Evolutionary conservation across 2,329 filamentous ascomycete species (phyloP).

Genomic region (Dactylonectria macrodidyma): DNA sequence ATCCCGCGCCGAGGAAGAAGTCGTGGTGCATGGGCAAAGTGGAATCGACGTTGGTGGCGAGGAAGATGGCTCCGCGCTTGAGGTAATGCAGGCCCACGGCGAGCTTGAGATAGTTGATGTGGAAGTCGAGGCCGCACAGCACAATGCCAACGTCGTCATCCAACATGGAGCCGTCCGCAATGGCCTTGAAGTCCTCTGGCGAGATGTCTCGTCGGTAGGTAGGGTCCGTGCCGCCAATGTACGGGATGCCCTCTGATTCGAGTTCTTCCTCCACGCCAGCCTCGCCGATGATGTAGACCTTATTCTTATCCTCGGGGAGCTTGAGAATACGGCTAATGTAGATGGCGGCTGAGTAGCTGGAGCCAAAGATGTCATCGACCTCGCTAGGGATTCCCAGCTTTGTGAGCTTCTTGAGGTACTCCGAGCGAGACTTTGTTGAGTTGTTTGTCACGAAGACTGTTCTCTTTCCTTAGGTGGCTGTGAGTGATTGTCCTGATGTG

Average conservation of each 20-base stretch:
- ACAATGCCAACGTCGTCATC: slow-evolving; percentile 94
- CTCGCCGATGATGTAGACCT: slow-evolving; percentile 95
- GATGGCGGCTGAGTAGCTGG: slow-evolving; percentile 93
- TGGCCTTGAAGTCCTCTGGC: slow-evolving; percentile 82
- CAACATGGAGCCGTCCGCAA: slow-evolving; percentile 82
- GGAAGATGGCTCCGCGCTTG: slow-evolving; percentile 83
- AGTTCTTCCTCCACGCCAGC: slow-evolving; percentile 93
- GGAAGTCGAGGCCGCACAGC: slow-evolving; percentile 91
- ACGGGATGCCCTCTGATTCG: slow-evolving; percentile 81
- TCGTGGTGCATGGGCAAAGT: slow-evolving; percentile 86
- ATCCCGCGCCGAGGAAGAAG: slow-evolving; percentile 93
- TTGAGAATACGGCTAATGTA: slow-evolving; percentile 96
- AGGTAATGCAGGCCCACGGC: slow-evolving; percentile 90
- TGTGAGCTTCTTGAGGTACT: slow-evolving; percentile 94
- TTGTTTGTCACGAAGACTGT: slow-evolving; percentile 99
- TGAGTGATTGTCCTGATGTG: not conserved
- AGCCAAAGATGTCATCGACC: slow-evolving; percentile 94
- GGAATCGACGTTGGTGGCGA: slow-evolving; percentile 94
- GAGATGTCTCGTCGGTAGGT: slow-evolving; percentile 82
- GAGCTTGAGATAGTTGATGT: slow-evolving; percentile 95
- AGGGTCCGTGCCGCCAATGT: slow-evolving; percentile 90
- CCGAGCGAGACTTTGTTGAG: slow-evolving; percentile 93
- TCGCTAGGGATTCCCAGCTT: slow-evolving; percentile 83
- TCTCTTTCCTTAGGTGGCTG: slow-evolving; percentile 78
- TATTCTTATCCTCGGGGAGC: slow-evolving; percentile 84